Evolutionary conservation across 2,329 filamentous ascomycete genomes (phyloP).

Genomic region (Neopestalotiopsis sp.): DNA sequence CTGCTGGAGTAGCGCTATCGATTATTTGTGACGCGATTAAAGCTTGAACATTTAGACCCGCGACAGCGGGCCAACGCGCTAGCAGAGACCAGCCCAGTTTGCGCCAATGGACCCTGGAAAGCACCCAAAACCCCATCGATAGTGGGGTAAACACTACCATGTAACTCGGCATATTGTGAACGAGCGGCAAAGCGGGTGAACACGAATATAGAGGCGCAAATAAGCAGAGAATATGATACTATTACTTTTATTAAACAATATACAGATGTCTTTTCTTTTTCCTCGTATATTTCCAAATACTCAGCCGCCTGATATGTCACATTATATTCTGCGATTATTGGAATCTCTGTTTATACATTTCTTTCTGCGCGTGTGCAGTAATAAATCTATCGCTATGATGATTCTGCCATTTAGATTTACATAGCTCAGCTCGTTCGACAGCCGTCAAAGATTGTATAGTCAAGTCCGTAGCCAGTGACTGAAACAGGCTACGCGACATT

Average conservation of each 20-base stretch:
- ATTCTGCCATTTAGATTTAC: neutral
- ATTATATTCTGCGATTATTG: no score
- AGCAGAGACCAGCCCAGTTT: neutral
- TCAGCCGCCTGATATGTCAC: no score
- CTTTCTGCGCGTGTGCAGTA: neutral
- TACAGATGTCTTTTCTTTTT: no score
- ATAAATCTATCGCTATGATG: neutral
- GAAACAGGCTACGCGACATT: neutral
- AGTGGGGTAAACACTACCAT: neutral
- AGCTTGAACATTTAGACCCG: neutral
- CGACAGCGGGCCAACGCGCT: slow-evolving; percentile 9
- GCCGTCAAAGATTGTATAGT: neutral
- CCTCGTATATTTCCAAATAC: no score
- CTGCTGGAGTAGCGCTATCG: neutral
- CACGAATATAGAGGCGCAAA: neutral
- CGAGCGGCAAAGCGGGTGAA: neutral
- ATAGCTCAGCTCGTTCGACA: neutral
- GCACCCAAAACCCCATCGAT: neutral
- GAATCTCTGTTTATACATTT: no score
- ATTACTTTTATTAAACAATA: no score
- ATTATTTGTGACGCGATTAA: neutral
- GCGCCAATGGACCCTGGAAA: neutral
- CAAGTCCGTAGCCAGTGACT: neutral
- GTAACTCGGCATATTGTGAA: neutral
- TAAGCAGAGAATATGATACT: neutral